These are phyloP conservation scores for Populus davidiana DNA, from an alignment of 345 rosid genomes.

Conservation along the genomic window DNA sequence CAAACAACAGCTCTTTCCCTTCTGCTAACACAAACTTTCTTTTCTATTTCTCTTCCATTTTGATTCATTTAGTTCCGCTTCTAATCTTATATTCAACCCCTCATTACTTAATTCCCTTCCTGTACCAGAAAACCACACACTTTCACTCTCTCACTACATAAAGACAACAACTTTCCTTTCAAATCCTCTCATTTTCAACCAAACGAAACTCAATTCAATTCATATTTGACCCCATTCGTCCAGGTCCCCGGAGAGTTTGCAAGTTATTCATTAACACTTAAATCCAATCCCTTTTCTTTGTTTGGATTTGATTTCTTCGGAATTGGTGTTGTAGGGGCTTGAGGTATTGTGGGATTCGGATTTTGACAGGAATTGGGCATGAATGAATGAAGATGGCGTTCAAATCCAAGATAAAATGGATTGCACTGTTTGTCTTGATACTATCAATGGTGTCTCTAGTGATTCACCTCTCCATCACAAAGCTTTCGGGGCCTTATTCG, in stretches of 20 bases:
- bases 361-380: background rate
- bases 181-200: no score
- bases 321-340: constrained; percentile 15
- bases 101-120: background rate
- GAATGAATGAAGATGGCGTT: constrained; percentile 51
- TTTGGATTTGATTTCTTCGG: background rate
- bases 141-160: background rate
- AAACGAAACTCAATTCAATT: no score
- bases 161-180: background rate
- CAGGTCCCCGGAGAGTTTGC: background rate
- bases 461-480: constrained; percentile 76
- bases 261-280: background rate
- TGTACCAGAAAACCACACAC: no score
- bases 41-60: background rate
- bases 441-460: constrained; percentile 76
- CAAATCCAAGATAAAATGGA: constrained; percentile 88
- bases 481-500: constrained; percentile 57
- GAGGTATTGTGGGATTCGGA: background rate
- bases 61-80: background rate
- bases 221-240: background rate
- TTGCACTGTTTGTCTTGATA: constrained; percentile 64
- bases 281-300: background rate
- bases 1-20: no score
- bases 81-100: background rate
- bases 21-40: background rate